Percentiles rank a stretch among this genome's conserved stretches.
Evolutionary conservation across 2,329 filamentous ascomycete genomes (phyloP).

Genomic region (Diaporthe aspalathi): DNA sequence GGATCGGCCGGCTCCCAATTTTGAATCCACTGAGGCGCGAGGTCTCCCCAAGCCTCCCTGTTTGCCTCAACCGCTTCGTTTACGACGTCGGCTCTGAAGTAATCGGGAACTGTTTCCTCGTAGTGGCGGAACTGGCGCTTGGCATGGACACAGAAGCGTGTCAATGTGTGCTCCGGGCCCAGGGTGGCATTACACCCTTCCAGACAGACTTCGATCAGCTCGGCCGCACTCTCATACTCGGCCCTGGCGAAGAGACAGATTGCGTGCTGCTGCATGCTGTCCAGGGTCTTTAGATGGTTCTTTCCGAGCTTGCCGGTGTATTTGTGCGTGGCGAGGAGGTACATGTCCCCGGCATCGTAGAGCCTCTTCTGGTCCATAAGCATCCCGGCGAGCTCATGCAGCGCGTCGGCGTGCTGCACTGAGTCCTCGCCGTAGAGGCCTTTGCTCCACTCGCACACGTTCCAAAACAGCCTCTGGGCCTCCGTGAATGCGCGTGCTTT

Average conservation of each 20-base stretch:
- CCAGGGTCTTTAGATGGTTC: too few relatives aligned
- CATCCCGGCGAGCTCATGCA: too few relatives aligned
- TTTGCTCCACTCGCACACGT: background rate
- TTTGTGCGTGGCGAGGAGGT: too few relatives aligned
- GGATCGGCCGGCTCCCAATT: slow-evolving; percentile 13
- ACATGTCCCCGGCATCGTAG: too few relatives aligned
- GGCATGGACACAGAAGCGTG: background rate
- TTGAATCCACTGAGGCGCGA: slow-evolving; percentile 27
- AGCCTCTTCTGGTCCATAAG: too few relatives aligned
- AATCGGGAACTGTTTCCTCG: background rate
- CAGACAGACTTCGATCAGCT: background rate
- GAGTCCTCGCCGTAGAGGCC: background rate
- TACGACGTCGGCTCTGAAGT: background rate
- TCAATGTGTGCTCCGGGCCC: slow-evolving; percentile 2
- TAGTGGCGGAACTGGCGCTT: background rate
- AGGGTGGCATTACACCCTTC: background rate
- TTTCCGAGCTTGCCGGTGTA: too few relatives aligned
- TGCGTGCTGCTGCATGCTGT: too few relatives aligned
- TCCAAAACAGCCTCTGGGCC: background rate
- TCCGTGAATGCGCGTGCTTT: background rate
- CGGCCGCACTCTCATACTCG: too few relatives aligned
- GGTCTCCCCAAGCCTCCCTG: background rate
- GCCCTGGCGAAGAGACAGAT: too few relatives aligned
- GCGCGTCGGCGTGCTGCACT: background rate
- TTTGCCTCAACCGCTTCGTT: background rate